Evolutionary conservation across 2,329 filamentous ascomycete genomes (phyloP), one percentile per base, ranked within the genome.

Genomic region (Endocalyx cinctus): DNA sequence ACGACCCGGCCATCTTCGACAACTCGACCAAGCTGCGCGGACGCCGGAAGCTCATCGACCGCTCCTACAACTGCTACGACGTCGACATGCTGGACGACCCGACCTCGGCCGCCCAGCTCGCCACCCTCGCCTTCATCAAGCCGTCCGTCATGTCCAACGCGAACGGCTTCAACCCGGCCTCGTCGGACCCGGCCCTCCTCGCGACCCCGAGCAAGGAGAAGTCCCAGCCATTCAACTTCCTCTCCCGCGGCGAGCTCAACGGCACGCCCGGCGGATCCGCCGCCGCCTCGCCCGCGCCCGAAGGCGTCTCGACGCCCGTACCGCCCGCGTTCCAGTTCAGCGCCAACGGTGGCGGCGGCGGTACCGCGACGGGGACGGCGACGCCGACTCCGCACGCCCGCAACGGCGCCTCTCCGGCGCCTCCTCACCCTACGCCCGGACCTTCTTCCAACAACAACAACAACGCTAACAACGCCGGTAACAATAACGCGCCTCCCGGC

Each of bases 51-150:
- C 69, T 97, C 15, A 79, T 97, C 19, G 82, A 87, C 35, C 82
- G 86, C 23, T 96, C 90, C 0, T 88, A 89, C 50, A 94, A 98
- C 55, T 79, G 94, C 10, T 98, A 98, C 59, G 92, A 97, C 41
- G 81, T 84, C 17, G 84, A 90, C 19, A 59, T 74, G 10, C 87
- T 89, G 1, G 94, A 97, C 56, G 92, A 98, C 54, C 92, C 92
- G 1, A 67, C 80, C 2, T 95, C 92, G 0, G 72, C 81, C 7
- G 90, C 92, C 5, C 92, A 98, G 61, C 68, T 87, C 7, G 82
- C 70, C 15, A 74, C 82, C 23, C 57, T 82, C 17, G 69, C 71
- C 0, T 62, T 72, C 19, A 74, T 79, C 41, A 76, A 79, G 48
- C 78, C 78, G 1, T 77, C 77, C 0, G 62, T 81, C 23, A 63